Evolutionary conservation across 768 basidiomycete species (phyloP).

Genomic region (Boletus eberwhitei): DNA sequence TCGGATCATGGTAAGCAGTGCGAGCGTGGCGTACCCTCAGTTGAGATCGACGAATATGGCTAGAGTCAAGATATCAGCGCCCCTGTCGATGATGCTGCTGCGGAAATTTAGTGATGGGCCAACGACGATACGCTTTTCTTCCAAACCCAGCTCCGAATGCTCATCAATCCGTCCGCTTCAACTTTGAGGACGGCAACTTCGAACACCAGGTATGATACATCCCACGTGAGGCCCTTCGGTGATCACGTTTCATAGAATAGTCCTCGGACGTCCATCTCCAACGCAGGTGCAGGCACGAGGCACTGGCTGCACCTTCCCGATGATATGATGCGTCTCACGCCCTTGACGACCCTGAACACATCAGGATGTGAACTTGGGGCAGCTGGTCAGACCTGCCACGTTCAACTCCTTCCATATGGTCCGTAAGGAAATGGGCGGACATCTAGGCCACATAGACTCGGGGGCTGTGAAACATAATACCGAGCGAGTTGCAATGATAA

Average conservation of each 20-base stretch:
- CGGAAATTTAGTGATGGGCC: too few relatives aligned
- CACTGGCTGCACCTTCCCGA: slow-evolving; percentile 7
- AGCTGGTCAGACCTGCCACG: background rate
- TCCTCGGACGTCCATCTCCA: slow-evolving; percentile 29
- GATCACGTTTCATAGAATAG: slow-evolving; percentile 17
- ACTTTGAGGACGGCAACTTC: too few relatives aligned
- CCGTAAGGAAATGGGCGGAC: background rate
- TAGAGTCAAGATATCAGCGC: background rate
- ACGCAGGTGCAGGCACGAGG: slow-evolving; percentile 31
- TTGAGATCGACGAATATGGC: slow-evolving; percentile 8
- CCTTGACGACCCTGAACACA: slow-evolving; percentile 24
- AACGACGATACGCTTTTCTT: too few relatives aligned
- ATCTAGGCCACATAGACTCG: background rate
- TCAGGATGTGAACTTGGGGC: background rate
- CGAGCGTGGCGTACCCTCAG: slow-evolving; percentile 4
- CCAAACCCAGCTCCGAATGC: too few relatives aligned
- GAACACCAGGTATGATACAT: too few relatives aligned
- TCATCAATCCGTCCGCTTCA: too few relatives aligned
- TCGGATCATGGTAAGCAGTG: slow-evolving; percentile 12
- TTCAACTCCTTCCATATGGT: slow-evolving; percentile 3
- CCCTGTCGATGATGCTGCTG: slow-evolving; percentile 16
- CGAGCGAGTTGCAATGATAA: background rate
- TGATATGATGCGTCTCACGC: slow-evolving; percentile 29
- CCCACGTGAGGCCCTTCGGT: slow-evolving; percentile 12
- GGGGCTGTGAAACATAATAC: background rate